Percentiles rank a stretch among this genome's conserved stretches.
Conservation (phyloP, 306 rosid genomes). For the Dryas alaskensis region DNA sequence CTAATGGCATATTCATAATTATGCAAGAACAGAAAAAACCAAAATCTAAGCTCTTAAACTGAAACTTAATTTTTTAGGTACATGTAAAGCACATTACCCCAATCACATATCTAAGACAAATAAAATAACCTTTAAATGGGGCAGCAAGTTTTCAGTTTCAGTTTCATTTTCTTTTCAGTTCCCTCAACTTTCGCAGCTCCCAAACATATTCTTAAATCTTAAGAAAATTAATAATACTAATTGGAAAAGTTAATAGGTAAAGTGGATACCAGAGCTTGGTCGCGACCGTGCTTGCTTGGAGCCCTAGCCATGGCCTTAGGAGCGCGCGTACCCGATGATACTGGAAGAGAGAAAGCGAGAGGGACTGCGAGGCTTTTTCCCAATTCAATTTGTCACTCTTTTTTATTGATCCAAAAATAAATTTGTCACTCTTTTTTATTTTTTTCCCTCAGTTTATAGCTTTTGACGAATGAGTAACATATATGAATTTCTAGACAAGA, state of each 20-base stretch:
- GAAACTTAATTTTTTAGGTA: not conserved
- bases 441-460: not conserved
- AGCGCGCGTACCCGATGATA: not conserved
- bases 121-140: not conserved
- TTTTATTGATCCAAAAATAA: too few relatives aligned
- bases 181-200: not conserved
- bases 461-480: too few relatives aligned
- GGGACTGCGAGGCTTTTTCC: not conserved
- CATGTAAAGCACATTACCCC: not conserved
- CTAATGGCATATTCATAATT: not conserved
- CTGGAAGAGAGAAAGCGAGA: not conserved
- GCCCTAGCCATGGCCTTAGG: constrained; percentile 39
- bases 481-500: too few relatives aligned
- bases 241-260: not conserved
- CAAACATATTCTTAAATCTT: not conserved
- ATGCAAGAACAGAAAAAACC: not conserved
- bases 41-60: not conserved
- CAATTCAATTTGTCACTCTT: too few relatives aligned
- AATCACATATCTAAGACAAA: not conserved
- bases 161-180: not conserved
- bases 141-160: not conserved
- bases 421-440: not conserved
- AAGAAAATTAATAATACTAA: not conserved
- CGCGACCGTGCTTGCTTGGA: constrained; percentile 54
- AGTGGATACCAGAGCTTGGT: constrained; percentile 41